Evolutionary conservation across 176 grass and related monocot genomes (phyloP).

Genomic region (Poa pratensis): DNA sequence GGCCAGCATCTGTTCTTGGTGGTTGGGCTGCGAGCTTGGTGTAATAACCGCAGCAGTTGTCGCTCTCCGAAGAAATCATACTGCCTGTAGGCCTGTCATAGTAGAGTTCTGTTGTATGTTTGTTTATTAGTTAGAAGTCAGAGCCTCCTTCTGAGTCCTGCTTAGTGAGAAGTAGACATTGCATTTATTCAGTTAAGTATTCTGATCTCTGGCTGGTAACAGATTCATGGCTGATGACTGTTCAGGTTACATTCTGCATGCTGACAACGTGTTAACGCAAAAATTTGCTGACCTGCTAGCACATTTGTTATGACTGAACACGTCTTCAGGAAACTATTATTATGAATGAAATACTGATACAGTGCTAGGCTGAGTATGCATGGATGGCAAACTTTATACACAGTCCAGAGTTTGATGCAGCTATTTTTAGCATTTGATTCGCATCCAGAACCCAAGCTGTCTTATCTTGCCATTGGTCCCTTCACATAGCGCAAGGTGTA

Average conservation of each 20-base stretch:
- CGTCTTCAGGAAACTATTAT: too few species aligned
- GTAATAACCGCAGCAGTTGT: neutral
- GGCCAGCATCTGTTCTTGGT: neutral
- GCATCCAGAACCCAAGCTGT: neutral
- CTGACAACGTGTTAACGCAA: neutral
- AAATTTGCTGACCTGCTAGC: too few species aligned
- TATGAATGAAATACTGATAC: neutral
- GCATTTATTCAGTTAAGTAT: neutral
- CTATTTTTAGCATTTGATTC: neutral
- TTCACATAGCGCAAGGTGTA: neutral
- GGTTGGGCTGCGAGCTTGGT: neutral
- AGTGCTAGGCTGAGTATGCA: neutral
- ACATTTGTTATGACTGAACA: too few species aligned
- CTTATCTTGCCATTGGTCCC: neutral
- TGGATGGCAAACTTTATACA: neutral
- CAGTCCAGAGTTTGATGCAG: neutral
- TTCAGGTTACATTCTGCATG: neutral
- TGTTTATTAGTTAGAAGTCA: neutral
- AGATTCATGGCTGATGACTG: neutral
- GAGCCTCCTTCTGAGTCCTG: neutral
- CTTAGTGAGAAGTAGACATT: neutral
- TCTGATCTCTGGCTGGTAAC: neutral
- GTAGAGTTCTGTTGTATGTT: neutral
- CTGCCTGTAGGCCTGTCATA: neutral
- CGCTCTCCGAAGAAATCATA: constrained; percentile 16